Conservation (phyloP, 106 monocot genomes). For the Narthecium ossifragum region DNA sequence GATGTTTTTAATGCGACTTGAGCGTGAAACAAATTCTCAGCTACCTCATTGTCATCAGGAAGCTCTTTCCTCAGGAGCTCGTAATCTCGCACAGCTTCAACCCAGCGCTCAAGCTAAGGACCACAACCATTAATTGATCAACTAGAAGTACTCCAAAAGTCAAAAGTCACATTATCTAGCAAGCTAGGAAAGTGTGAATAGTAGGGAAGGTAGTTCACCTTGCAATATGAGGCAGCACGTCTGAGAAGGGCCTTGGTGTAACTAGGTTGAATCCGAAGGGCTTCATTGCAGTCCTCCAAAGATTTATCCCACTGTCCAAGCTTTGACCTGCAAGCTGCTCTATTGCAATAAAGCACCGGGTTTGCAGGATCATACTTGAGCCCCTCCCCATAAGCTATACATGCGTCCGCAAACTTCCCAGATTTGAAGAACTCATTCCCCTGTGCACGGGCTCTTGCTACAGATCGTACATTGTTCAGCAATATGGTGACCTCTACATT, state of each 20-base stretch:
- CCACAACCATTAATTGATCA: no score
- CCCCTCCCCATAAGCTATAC: constrained; percentile 52
- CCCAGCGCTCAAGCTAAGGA: constrained; percentile 62
- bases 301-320: constrained; percentile 63
- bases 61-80: constrained; percentile 65
- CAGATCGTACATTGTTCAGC: constrained; percentile 32
- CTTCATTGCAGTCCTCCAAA: constrained; percentile 55
- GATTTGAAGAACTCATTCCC: constrained; percentile 54
- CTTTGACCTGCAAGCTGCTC: constrained; percentile 64
- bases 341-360: constrained; percentile 61
- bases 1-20: constrained; percentile 58
- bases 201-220: constrained; percentile 45
- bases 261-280: constrained; percentile 45
- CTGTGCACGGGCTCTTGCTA: constrained; percentile 29
- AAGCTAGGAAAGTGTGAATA: no score
- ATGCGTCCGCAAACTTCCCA: constrained; percentile 49
- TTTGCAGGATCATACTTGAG: constrained; percentile 52
- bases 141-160: no score
- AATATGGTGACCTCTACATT: constrained; percentile 28
- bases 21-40: constrained; percentile 65
- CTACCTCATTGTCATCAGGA: constrained; percentile 60
- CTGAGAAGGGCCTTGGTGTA: constrained; percentile 67
- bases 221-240: constrained; percentile 66
- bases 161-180: no score
- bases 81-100: constrained; percentile 73